A percentile compares a stretch with the other conserved stretches of the same genome.
These are phyloP conservation scores for Sphenostylis stenocarpa DNA, from an alignment of 306 rosid species.

Conservation along the genomic window DNA sequence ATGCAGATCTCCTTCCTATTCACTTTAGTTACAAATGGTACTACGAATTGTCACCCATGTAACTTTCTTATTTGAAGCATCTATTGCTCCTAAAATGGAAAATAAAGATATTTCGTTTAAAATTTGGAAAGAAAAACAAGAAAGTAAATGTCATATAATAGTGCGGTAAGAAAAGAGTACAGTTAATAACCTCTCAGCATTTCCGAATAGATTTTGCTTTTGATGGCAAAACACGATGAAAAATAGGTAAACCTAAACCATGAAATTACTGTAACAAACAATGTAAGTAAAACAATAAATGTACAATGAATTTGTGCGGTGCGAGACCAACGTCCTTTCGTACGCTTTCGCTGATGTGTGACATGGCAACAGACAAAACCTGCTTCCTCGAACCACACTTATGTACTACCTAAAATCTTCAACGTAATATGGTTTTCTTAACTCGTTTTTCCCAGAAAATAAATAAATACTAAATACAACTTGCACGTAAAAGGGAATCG, in stretches of 20 bases:
- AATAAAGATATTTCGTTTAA: too few relatives aligned
- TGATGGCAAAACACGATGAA: background rate
- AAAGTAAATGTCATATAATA: too few relatives aligned
- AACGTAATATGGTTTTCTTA: background rate
- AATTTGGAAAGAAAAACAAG: too few relatives aligned
- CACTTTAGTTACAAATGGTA: too few relatives aligned
- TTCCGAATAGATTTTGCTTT: background rate
- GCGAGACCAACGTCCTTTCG: background rate
- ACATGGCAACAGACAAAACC: slow-evolving; percentile 21
- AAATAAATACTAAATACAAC: background rate
- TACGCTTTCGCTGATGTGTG: background rate
- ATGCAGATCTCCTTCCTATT: background rate
- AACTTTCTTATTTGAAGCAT: background rate
- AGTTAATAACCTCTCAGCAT: background rate
- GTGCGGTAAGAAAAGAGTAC: background rate
- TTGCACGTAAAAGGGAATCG: background rate
- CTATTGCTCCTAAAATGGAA: background rate
- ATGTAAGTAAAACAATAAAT: background rate
- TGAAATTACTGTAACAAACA: background rate
- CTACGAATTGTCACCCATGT: too few relatives aligned
- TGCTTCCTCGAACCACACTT: background rate
- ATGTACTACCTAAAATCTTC: background rate
- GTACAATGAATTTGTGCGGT: background rate
- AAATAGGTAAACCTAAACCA: background rate
- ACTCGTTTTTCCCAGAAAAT: background rate